These are phyloP conservation scores for Thyridium curvatum DNA, from an alignment of 2,329 filamentous ascomycete genomes.

Conservation along the genomic window DNA sequence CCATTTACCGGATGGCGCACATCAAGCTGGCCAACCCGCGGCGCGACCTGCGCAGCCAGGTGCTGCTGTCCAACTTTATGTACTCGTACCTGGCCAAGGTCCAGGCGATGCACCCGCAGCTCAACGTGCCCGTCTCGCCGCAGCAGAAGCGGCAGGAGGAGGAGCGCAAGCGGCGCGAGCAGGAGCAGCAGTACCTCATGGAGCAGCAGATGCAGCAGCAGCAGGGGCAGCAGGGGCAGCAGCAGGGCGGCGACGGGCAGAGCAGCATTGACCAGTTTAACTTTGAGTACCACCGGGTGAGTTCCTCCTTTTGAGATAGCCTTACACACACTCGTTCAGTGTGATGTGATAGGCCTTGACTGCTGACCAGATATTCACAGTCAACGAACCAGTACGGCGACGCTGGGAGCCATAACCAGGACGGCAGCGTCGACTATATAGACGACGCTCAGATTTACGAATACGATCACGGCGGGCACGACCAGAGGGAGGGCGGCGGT, in stretches of 20 bases:
- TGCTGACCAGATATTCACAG: conserved; percentile 7
- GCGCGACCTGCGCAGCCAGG: conserved; percentile 85
- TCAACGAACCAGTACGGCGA: conserved; percentile 22
- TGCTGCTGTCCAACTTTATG: conserved; percentile 98
- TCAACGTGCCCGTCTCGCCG: conserved; percentile 80
- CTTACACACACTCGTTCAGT: not conserved
- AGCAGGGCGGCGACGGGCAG: conserved; percentile 14
- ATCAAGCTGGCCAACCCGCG: conserved; percentile 98
- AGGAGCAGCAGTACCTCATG: conserved; percentile 35
- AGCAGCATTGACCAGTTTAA: conserved; percentile 18
- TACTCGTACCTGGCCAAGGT: conserved; percentile 98
- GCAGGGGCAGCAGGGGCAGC: conserved; percentile 11
- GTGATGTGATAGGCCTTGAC: not conserved
- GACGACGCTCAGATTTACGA: conserved; percentile 27
- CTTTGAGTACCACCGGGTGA: conserved; percentile 29
- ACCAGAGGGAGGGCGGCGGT: conserved; percentile 6
- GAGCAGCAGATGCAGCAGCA: conserved; percentile 28
- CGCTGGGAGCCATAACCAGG: conserved; percentile 9
- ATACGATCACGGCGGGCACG: conserved; percentile 20
- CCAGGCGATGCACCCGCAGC: conserved; percentile 95
- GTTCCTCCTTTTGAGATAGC: conserved; percentile 4
- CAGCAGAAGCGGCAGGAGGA: conserved; percentile 36
- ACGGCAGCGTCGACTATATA: conserved; percentile 19
- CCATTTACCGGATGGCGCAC: conserved; percentile 97
- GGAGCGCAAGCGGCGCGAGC: conserved; percentile 41